Evolutionary conservation across 805 yeast genomes (phyloP).

Genomic region (Wickerhamiella sergipiensis): DNA sequence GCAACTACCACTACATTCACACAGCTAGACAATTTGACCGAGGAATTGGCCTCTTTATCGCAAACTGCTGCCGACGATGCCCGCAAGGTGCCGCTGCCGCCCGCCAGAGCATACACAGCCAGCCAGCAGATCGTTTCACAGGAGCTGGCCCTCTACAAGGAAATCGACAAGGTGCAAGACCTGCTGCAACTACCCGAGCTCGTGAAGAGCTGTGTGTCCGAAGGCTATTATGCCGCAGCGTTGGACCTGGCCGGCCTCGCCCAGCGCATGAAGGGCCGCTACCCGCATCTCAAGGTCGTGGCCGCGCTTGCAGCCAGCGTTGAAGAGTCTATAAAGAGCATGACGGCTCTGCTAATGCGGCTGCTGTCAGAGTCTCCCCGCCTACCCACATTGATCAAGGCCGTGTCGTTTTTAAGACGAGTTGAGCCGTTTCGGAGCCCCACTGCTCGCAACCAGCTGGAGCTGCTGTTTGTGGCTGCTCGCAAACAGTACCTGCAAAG

Average conservation of each 20-base stretch:
- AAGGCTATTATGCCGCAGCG: constrained; percentile 82
- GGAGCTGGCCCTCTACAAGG: constrained; percentile 30
- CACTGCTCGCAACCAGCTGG: constrained; percentile 15
- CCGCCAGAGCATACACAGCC: constrained; percentile 12
- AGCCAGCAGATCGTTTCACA: constrained; percentile 22
- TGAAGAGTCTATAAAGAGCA: constrained; percentile 33
- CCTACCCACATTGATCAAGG: constrained; percentile 66
- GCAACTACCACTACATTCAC: constrained; percentile 9
- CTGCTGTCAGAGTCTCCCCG: constrained; percentile 63
- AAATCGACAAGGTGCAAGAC: constrained; percentile 61
- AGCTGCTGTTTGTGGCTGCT: constrained; percentile 25
- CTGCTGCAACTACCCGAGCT: constrained; percentile 74
- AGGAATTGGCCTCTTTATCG: constrained; percentile 5
- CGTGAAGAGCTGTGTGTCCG: constrained; percentile 67
- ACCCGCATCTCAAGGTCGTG: constrained; percentile 45
- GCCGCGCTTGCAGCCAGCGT: constrained; percentile 42
- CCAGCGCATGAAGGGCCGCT: constrained; percentile 53
- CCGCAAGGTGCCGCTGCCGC: constrained; percentile 12
- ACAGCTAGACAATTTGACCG: constrained; percentile 2
- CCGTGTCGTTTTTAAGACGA: constrained; percentile 59
- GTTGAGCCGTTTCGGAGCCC: constrained; percentile 27
- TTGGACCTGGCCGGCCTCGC: constrained; percentile 69
- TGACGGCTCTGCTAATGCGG: constrained; percentile 59
- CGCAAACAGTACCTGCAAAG: constrained; percentile 9
- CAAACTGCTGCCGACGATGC: constrained; percentile 10